These are phyloP conservation scores for Solanum chacoense DNA, from an alignment of 305 asterid genomes.

Conservation along the genomic window DNA sequence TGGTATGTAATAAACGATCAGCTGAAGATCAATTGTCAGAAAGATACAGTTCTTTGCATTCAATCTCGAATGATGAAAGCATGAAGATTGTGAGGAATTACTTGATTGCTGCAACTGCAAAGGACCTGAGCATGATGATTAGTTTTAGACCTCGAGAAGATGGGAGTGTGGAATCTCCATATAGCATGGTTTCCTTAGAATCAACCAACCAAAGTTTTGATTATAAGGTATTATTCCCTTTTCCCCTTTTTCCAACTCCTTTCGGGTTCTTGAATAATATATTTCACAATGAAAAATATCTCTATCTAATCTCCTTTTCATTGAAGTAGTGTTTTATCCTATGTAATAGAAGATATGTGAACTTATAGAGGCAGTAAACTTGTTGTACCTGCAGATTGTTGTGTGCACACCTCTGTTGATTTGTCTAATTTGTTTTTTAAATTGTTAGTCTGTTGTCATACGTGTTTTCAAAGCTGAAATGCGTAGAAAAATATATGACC, in stretches of 20 bases:
- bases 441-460: neutral
- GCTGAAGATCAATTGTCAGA: conserved; percentile 25
- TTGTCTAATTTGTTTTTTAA: neutral
- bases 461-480: neutral
- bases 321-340: neutral
- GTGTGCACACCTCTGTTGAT: neutral
- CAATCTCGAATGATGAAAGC: conserved; percentile 46
- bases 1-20: conserved; percentile 34
- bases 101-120: conserved; percentile 85
- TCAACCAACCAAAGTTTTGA: conserved; percentile 63
- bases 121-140: conserved; percentile 91
- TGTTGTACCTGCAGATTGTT: neutral
- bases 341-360: neutral
- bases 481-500: neutral
- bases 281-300: neutral
- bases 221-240: conserved; percentile 49
- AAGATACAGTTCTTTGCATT: conserved; percentile 45
- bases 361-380: neutral
- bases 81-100: conserved; percentile 61
- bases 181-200: conserved; percentile 36
- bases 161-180: conserved; percentile 26
- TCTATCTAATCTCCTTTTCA: neutral
- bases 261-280: neutral
- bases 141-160: conserved; percentile 47
- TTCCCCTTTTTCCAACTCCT: neutral